Evolutionary conservation across 371 early-diverging fungal genomes (phyloP), one percentile per base, ranked within the genome.

Genomic region (Entomophthora muscae): DNA sequence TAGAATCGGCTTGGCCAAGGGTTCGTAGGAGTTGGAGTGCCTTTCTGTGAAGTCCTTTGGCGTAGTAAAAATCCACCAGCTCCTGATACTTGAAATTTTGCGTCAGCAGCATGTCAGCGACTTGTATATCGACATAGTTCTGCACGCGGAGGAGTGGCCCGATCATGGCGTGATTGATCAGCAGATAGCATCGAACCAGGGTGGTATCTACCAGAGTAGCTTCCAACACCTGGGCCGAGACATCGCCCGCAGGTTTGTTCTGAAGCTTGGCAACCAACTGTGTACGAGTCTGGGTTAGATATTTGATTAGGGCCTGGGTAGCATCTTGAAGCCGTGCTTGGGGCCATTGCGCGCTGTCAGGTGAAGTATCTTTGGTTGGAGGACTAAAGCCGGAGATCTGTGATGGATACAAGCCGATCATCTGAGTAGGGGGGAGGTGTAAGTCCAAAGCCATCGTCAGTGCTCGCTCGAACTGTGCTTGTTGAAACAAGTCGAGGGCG

Each of bases 31-130:
- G 74, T 65, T 87, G 85, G 27, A 95, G 76, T 0, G 95, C 93
- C 65, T 87, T 85, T 28, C 80, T 79, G 70, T 93, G 93, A 33
- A 89, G 77, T 3, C 87, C 89, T 68, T 91, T 92, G 65, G 88
- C 85, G 33, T 84, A 81, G 71, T 91, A 96, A 55, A 94, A 78
- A 67, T 94, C 95, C 7, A 93, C 84, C 28, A 96, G 72, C 69
- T 93, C 93, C 51, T 77, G 73, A 68, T 84, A 84, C 74, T 88
- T 90, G 79, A 80, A 72, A 54, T 33, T 27, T 57, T 85, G 79
- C 54, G 81, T 72, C 64, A 96, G 73, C 17, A 94, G 77, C 23
- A 69, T 75, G 68, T 93, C 93, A 42, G 83, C 79, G 64, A 86
- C 86, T 64, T 84, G 79, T 2, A 93, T 78, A 67, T 93, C 86